Evolutionary conservation across 176 grass and related monocot genomes (phyloP), one percentile per base, ranked within the genome.

Genomic region (Oryza meyeriana): DNA sequence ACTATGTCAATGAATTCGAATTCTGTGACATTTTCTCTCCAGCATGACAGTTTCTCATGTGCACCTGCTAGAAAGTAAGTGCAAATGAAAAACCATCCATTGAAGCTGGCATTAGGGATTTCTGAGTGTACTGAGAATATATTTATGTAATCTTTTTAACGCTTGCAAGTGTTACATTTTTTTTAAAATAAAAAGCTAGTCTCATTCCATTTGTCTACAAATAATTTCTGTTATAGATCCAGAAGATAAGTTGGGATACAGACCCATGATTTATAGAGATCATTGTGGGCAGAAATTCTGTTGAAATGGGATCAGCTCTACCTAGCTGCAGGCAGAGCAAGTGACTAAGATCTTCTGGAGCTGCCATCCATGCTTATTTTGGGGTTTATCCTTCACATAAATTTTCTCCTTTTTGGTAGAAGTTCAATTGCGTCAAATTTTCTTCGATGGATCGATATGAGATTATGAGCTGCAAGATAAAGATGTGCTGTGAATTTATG

Each of bases 141-240:
- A 76, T 76, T 27, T 76, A 20, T 57, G 12, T 34, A 76, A 27
- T 76, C 32, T 27, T 61, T 76, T 33, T 14, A 27, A 27, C 9
- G 5, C 52, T 38, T 61, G 6, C 33, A 34, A 71, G 5, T 72
- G 29, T 72, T 79, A 71, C 14, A 64, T 18, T 62, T 59, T 25
- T 71, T 42, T 64, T 57, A 3, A 78, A 47, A 78, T 4, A 78
- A 47, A 78, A 78, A 48, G 45, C 16, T 70, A 10, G 24, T 48
- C 9, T 31, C 47, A 20, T 20, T 22, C 48, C 18, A 62, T 14
- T 61, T 11, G 9, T 32, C 42, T 84, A 39, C 8, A 35, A 71
- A 78, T 62, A 12, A 30, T 39, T 13, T 34, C 31, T 59, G 30
- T 75, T 76, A 40, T 62, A 36, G 36, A 76, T 63, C 8, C 7